A percentile compares a stretch with the other conserved stretches of the same genome.
Conservation (phyloP, 106 monocot species). For the Platanthera zijinensis region DNA sequence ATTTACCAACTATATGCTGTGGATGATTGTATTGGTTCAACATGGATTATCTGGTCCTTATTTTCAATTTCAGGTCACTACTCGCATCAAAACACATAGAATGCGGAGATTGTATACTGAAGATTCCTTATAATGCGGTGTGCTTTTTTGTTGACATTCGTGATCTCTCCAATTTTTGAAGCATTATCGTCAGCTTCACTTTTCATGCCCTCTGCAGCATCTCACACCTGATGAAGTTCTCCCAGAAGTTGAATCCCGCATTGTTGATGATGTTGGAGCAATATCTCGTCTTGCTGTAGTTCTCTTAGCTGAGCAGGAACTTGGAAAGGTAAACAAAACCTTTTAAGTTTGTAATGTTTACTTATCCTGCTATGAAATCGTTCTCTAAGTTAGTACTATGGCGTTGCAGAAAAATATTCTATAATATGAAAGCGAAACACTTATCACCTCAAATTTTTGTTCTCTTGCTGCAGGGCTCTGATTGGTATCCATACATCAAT, state of each 20-base stretch:
- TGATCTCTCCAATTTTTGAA: not conserved
- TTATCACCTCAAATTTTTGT: not conserved
- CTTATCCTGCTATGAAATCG: not conserved
- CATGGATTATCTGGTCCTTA: not conserved
- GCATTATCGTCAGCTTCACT: not conserved
- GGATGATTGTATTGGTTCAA: too few relatives aligned
- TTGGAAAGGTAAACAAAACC: slow-evolving; percentile 38
- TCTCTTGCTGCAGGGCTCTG: slow-evolving; percentile 45
- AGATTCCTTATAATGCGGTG: slow-evolving; percentile 73
- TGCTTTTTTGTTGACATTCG: slow-evolving; percentile 9
- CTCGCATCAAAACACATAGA: slow-evolving; percentile 51
- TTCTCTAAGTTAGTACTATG: not conserved
- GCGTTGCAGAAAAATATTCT: not conserved
- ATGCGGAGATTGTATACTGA: slow-evolving; percentile 71
- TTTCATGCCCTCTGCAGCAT: slow-evolving; percentile 39
- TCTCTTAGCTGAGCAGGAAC: slow-evolving; percentile 57
- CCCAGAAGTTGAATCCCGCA: slow-evolving; percentile 26
- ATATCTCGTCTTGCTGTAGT: slow-evolving; percentile 50
- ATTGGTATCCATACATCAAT: slow-evolving; percentile 67
- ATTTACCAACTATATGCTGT: too few relatives aligned
- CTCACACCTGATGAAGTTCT: slow-evolving; percentile 41
- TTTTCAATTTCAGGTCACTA: slow-evolving; percentile 42
- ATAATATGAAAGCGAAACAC: not conserved
- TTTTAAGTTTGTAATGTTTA: not conserved
- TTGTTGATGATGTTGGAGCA: slow-evolving; percentile 33